These are phyloP conservation scores for Hanseniaspora lindneri DNA, from an alignment of 805 yeast genomes.

Conservation along the genomic window DNA sequence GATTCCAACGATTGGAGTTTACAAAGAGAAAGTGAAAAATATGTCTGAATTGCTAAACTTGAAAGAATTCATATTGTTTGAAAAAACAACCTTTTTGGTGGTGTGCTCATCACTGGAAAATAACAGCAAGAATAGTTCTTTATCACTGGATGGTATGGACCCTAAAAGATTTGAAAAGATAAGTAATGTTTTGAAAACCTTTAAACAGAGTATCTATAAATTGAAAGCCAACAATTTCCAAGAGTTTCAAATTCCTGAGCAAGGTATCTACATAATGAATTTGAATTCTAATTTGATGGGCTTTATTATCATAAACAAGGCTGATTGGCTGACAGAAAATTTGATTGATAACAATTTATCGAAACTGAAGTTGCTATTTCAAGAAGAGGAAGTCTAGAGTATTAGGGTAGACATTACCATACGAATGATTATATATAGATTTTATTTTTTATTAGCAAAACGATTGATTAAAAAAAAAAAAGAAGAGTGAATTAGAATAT, in stretches of 20 bases:
- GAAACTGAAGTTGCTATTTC: constrained; percentile 2
- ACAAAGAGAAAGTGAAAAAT: constrained; percentile 62
- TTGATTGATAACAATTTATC: constrained; percentile 6
- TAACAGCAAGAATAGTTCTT: constrained; percentile 16
- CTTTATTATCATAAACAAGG: constrained; percentile 44
- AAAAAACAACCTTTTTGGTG: constrained; percentile 76
- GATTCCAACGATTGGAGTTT: constrained; percentile 77
- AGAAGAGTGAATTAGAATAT: not conserved
- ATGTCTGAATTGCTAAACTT: constrained; percentile 69
- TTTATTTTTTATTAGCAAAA: not conserved
- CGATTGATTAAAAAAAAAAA: not conserved
- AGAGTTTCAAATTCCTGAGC: constrained; percentile 56
- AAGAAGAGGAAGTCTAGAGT: not conserved
- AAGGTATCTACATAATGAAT: constrained; percentile 38
- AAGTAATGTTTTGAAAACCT: constrained; percentile 84
- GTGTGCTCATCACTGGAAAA: constrained; percentile 33
- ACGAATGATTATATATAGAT: not conserved
- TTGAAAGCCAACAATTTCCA: constrained; percentile 66
- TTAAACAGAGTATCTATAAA: constrained; percentile 82
- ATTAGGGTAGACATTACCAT: not conserved
- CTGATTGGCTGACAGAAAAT: constrained; percentile 19
- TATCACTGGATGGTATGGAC: constrained; percentile 37
- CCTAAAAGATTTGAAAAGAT: constrained; percentile 92
- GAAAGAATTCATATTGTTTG: constrained; percentile 81
- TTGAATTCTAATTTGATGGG: constrained; percentile 51